phyloP scores from a whole-genome alignment of 495 filamentous ascomycete genomes.

The Sporormia fimetaria region DNA sequence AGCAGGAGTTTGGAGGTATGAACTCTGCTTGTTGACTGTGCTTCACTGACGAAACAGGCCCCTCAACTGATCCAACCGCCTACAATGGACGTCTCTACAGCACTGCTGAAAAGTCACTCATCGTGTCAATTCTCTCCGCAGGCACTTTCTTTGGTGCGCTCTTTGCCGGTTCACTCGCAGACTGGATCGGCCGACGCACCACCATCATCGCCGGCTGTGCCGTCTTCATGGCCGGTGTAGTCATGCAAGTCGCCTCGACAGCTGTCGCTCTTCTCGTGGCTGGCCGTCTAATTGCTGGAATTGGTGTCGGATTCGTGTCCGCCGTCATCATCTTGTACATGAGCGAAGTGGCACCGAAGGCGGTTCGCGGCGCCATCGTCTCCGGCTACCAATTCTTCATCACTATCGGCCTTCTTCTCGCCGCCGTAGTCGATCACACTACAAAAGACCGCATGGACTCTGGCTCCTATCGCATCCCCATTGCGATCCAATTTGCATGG shows the following conservation, averaged over 20 bases:
- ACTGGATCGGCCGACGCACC: constrained; percentile 32
- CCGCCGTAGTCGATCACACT: constrained; percentile 62
- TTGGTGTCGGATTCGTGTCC: constrained; percentile 75
- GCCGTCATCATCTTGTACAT: constrained; percentile 63
- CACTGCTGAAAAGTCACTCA: constrained; percentile 30
- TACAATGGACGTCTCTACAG: constrained; percentile 14
- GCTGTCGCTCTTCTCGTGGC: constrained; percentile 58
- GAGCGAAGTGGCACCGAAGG: constrained; percentile 66
- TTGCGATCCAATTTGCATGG: constrained; percentile 72
- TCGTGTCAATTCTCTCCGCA: constrained; percentile 44
- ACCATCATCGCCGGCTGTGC: constrained; percentile 32
- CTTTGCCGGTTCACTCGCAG: constrained; percentile 31
- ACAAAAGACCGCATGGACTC: constrained; percentile 49
- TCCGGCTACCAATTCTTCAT: constrained; percentile 75
- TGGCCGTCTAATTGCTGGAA: constrained; percentile 69
- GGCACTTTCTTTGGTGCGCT: constrained; percentile 37
- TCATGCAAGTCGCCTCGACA: constrained; percentile 34
- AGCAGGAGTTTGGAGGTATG: constrained; percentile 20
- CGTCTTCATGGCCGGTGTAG: constrained; percentile 34
- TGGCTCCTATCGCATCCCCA: constrained; percentile 68
- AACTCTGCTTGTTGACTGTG: not conserved
- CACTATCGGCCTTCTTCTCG: constrained; percentile 69
- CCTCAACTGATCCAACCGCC: constrained; percentile 2
- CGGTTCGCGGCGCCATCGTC: constrained; percentile 73
- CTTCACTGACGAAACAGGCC: not conserved